Base-by-base conservation (phyloP, 2,329 filamentous ascomycete species). In the Cylindrodendrum hubeiense region DNA sequence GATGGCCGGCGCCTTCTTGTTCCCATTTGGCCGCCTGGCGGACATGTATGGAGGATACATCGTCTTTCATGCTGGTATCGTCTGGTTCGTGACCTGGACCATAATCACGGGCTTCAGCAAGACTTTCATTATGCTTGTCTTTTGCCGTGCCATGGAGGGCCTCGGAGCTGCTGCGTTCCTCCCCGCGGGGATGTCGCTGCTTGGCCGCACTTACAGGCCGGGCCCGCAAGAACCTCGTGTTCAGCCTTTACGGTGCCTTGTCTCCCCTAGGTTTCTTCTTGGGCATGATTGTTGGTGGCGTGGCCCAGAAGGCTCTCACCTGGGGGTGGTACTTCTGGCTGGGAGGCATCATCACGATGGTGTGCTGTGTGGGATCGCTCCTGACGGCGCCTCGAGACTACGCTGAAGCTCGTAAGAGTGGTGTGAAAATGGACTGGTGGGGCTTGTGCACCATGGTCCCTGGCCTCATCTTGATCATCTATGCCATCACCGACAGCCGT, bases 271-370 rank as follows among this genome's bases (percentile, higher is more conserved):
- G 87, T 0, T 89, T 90, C 77, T 89, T 86, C 65, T 67, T 82
- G 24, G 91, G 91, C 5, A 90, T 92, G 64, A 87, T 92, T 72
- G 83, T 91, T 55, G 89, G 89, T 0, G 91, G 90, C 1, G 58
- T 92, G 1, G 81, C 86, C 3, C 86, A 86, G 0, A 88, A 92
- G 64, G 87, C 85, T 61, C 77, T 87, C 1, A 79, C 76, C 0
- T 93, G 90, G 89, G 77, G 85, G 4, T 91, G 88, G 87, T 93
- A 90, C 75, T 93, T 92, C 75, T 93, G 85, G 80, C 85, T 92
- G 56, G 90, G 90, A 1, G 71, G 74, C 60, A 78, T 80, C 21
- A 68, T 81, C 43, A 66, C 77, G 9, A 82, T 84, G 0, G n/a
- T 90, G n/a, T 75, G 86, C 8, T 85, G 83, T 2, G 81, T 85